Conservation (phyloP, 345 rosid species). For the Acer yangbiense region DNA sequence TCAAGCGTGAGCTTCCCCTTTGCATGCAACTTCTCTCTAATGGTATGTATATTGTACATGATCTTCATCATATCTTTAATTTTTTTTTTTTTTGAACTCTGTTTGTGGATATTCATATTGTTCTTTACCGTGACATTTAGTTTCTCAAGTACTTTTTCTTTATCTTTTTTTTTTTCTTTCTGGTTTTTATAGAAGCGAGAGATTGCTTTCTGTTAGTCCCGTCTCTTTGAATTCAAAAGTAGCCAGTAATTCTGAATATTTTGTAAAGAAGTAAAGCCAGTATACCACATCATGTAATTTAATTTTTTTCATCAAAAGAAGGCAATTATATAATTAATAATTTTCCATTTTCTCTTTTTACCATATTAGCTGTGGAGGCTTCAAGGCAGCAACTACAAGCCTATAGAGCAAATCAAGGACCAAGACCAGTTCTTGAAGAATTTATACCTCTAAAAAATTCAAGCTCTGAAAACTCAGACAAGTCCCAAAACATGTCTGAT, state of each 20-base stretch:
- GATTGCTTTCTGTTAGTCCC: constrained; percentile 24
- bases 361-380: constrained; percentile 78
- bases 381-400: constrained; percentile 83
- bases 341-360: constrained; percentile 4
- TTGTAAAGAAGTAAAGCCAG: constrained; percentile 25
- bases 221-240: constrained; percentile 31
- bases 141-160: constrained; percentile 24
- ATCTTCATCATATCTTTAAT: constrained; percentile 1
- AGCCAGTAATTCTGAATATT: constrained; percentile 14
- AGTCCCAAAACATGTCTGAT: constrained; percentile 35
- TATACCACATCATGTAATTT: not conserved
- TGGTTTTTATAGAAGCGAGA: constrained; percentile 44
- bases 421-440: constrained; percentile 84
- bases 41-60: constrained; percentile 43
- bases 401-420: constrained; percentile 58
- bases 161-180: constrained; percentile 14
- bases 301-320: not conserved
- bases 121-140: not conserved
- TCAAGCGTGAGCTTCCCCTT: constrained; percentile 98
- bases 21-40: constrained; percentile 99
- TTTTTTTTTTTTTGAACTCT: not conserved
- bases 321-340: not conserved
- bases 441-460: constrained; percentile 85
- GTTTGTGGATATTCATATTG: constrained; percentile 29
- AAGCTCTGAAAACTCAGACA: constrained; percentile 43